A percentile compares a stretch with the other conserved stretches of the same genome.
Conservation (phyloP, 352 stramenopile species). For the Plasmopara viticola region DNA sequence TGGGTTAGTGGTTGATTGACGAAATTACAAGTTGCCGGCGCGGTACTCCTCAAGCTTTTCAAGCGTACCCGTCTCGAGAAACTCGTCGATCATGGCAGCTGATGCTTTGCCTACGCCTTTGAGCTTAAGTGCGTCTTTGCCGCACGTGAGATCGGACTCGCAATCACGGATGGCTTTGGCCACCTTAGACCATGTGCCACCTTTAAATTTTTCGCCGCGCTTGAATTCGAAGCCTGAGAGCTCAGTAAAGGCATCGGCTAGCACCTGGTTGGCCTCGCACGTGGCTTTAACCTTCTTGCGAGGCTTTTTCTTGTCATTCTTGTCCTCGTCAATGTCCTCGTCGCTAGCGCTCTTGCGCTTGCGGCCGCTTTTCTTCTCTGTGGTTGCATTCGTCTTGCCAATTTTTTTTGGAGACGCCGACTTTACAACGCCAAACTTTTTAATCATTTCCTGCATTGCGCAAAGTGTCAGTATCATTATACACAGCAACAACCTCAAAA, state of each 20-base stretch:
- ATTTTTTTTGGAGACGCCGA: conserved; percentile 32
- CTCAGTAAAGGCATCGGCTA: conserved; percentile 73
- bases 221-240: conserved; percentile 87
- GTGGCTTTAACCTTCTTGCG: conserved; percentile 50
- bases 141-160: conserved; percentile 51
- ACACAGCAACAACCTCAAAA: neutral
- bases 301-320: conserved; percentile 45
- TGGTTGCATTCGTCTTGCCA: conserved; percentile 16
- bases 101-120: conserved; percentile 82
- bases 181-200: conserved; percentile 83
- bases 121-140: conserved; percentile 78
- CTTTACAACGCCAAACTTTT: conserved; percentile 66
- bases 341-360: conserved; percentile 24
- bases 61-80: conserved; percentile 75
- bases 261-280: conserved; percentile 58
- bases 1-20: neutral
- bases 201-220: conserved; percentile 81
- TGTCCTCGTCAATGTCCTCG: conserved; percentile 38
- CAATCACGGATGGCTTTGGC: conserved; percentile 75
- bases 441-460: conserved; percentile 55
- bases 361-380: conserved; percentile 30
- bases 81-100: conserved; percentile 80
- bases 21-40: conserved; percentile 67
- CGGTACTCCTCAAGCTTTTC: conserved; percentile 78
- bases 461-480: neutral